A percentile compares a stretch with the other conserved stretches of the same genome.
phyloP scores from a whole-genome alignment of 257 asterid genomes.

The Jacaranda copaia region DNA sequence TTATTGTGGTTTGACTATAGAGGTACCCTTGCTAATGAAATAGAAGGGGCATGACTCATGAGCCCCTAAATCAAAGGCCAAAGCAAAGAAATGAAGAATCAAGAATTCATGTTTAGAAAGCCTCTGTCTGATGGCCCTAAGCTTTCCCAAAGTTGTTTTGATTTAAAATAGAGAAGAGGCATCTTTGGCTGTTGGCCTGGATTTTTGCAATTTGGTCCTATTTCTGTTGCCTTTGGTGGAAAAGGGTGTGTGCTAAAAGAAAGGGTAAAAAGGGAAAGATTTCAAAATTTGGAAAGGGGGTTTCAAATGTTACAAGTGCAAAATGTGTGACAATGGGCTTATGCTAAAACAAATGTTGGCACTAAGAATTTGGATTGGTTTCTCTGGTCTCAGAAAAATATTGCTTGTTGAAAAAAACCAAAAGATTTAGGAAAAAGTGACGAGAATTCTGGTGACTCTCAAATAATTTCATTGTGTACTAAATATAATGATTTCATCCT shows the following conservation, averaged over 20 bases:
- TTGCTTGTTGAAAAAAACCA: too few relatives aligned
- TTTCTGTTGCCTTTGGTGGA: constrained; percentile 31
- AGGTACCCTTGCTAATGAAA: not conserved
- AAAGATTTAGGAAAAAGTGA: too few relatives aligned
- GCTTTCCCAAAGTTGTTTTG: constrained; percentile 42
- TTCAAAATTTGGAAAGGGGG: not conserved
- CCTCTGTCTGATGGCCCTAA: constrained; percentile 23
- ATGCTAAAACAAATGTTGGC: too few relatives aligned
- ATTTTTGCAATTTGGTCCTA: constrained; percentile 21
- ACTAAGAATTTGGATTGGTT: too few relatives aligned
- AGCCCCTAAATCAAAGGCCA: constrained; percentile 22
- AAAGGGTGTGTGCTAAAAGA: not conserved
- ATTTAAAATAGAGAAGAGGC: constrained; percentile 31
- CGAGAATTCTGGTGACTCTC: too few relatives aligned
- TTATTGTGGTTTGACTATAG: constrained; percentile 17
- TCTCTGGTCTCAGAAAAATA: too few relatives aligned
- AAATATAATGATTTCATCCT: too few relatives aligned
- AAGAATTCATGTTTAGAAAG: constrained; percentile 38
- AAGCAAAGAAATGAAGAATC: constrained; percentile 9
- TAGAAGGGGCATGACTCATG: not conserved
- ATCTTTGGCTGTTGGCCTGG: constrained; percentile 32
- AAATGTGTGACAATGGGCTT: not conserved
- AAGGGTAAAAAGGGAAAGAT: not conserved
- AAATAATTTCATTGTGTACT: too few relatives aligned
- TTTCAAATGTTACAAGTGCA: not conserved